A percentile compares a stretch with the other conserved stretches of the same genome.
phyloP scores from a whole-genome alignment of 352 stramenopile species.

The Phytopythium sindhum region DNA sequence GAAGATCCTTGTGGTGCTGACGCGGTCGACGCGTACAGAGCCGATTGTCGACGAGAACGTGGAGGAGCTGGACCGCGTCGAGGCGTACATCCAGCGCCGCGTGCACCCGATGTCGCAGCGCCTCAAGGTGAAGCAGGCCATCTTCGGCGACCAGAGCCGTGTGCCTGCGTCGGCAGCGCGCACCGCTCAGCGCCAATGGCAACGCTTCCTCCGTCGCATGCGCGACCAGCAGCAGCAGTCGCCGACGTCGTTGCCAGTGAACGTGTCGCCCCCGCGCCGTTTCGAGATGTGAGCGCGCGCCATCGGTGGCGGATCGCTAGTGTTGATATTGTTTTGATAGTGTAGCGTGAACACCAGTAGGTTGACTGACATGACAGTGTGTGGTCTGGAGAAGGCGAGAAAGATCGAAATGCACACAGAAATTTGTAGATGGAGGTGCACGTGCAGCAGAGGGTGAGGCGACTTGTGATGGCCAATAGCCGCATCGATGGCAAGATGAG shows the following conservation, averaged over 20 bases:
- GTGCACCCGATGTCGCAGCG: constrained; percentile 5
- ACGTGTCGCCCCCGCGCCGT: background rate
- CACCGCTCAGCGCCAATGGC: constrained; percentile 9
- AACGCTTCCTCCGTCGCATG: constrained; percentile 6
- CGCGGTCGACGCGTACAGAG: background rate
- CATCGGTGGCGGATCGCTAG: background rate
- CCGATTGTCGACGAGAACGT: background rate
- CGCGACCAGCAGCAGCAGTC: constrained; percentile 8
- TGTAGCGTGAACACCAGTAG: background rate
- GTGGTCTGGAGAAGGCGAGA: background rate
- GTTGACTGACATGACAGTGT: background rate
- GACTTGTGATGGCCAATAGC: background rate
- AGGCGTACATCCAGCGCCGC: constrained; percentile 4
- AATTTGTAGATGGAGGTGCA: background rate
- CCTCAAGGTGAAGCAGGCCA: constrained; percentile 9
- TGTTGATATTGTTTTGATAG: background rate
- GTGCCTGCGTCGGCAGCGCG: background rate
- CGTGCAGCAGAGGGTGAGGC: too few species aligned
- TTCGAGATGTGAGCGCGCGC: background rate
- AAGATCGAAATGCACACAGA: background rate
- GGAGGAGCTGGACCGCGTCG: constrained; percentile 5
- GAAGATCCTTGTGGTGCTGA: constrained; percentile 10
- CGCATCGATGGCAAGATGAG: background rate
- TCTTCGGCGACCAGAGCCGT: constrained; percentile 6
- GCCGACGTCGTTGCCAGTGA: constrained; percentile 2